Base-by-base conservation (phyloP, 805 yeast species). In the Wickerhamiella galacta region DNA sequence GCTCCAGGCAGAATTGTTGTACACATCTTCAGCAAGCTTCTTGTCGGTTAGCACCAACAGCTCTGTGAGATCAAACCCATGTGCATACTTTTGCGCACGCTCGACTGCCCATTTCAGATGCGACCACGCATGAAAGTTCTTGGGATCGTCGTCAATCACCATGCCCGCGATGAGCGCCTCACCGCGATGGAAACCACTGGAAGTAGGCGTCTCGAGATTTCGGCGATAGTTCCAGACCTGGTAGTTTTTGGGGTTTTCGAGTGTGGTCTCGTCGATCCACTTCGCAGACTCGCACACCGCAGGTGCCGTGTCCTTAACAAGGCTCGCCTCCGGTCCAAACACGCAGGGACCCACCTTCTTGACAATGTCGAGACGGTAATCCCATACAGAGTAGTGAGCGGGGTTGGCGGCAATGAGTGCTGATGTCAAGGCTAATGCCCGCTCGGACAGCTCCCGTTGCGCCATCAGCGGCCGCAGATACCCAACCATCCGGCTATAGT, bases 181-280 rank as follows among this genome's bases (percentile, higher is more conserved):
- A 23, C 73, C 57, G 26, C 54, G 19, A 31, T 37, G 45, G 37
- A 42, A 52, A 28, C 59, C 35, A 23, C 33, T 29, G 31, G 40
- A 30, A 28, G 18, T 46, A 1, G 53, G 50, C 25, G 54, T 36
- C 20, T 77, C 56, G 6, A 87, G 49, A 21, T 72, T 58, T 47
- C 77, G 85, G 36, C 95, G 67, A 49, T 87, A 85, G 45, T 85
- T 80, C 95, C 96, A 90, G n/a, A 87, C 76, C 53, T 90, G 98
- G 56, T 90, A 90, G 58, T 85, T 87, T 53, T 90, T 90, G 25
- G 85, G 77, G 51, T 78, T 76, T 9, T 66, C 72, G 31, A 77
- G 48, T 0, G 93, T 85, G 22, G 80, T 57, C 21, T 61, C 61
- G 45, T 80, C 90, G 40, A 82, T 64, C 94, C 94, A 82, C 24